These are phyloP conservation scores for Quercus gilva DNA, from an alignment of 306 rosid species.

Conservation along the genomic window DNA sequence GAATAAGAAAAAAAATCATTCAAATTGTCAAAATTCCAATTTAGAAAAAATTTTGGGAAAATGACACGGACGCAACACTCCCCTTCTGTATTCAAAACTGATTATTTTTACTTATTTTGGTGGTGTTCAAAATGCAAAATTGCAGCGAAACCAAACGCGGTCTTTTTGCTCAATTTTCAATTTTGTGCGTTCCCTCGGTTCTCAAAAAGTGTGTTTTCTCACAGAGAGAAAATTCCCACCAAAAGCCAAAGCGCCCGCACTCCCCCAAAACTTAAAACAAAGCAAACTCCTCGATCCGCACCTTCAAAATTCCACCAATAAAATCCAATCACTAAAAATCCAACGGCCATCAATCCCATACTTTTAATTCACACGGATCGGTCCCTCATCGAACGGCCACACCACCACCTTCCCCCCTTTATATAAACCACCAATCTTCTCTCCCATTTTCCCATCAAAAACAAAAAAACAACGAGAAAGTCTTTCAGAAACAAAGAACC, in stretches of 20 bases:
- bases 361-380: slow-evolving; percentile 13
- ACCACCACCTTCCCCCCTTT: not conserved
- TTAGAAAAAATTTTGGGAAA: too few relatives aligned
- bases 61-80: too few relatives aligned
- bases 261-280: too few relatives aligned
- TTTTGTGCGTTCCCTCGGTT: not conserved
- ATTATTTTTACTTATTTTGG: too few relatives aligned
- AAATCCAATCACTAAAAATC: slow-evolving; percentile 15
- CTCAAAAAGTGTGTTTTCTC: slow-evolving; percentile 7
- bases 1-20: too few relatives aligned
- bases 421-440: slow-evolving; percentile 2
- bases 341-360: not conserved
- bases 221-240: slow-evolving; percentile 12
- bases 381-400: slow-evolving; percentile 18
- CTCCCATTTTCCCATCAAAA: not conserved
- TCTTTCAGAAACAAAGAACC: too few relatives aligned
- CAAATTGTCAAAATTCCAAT: too few relatives aligned
- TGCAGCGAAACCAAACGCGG: not conserved
- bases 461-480: not conserved
- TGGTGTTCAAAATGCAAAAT: not conserved
- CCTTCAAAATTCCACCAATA: slow-evolving; percentile 22
- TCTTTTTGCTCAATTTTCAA: not conserved
- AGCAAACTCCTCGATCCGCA: slow-evolving; percentile 1
- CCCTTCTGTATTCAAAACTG: too few relatives aligned
- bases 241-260: not conserved